Conservation (phyloP, 805 yeast genomes). For the Myxozyma monticola region DNA sequence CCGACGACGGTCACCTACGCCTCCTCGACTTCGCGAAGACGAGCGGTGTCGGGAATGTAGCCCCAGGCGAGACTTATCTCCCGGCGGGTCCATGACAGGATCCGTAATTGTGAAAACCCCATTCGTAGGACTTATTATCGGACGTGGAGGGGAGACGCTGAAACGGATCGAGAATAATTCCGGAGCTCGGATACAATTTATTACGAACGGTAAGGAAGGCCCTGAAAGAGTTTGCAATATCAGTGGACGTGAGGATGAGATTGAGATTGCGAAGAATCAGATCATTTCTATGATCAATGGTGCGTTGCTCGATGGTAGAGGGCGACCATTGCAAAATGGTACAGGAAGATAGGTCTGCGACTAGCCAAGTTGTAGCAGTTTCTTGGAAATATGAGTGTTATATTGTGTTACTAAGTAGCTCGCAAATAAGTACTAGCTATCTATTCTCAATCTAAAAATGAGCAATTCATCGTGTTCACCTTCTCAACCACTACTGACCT, state of each 20-base stretch:
- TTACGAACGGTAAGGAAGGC: slow-evolving; percentile 31
- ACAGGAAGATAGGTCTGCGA: not conserved
- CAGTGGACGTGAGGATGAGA: slow-evolving; percentile 20
- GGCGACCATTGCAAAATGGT: slow-evolving; percentile 26
- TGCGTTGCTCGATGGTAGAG: slow-evolving; percentile 19
- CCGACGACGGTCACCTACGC: slow-evolving; percentile 17
- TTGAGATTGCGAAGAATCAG: slow-evolving; percentile 16
- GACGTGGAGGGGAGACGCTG: slow-evolving; percentile 33
- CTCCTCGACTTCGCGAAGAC: slow-evolving; percentile 22
- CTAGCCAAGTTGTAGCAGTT: too few relatives aligned
- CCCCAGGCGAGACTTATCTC: slow-evolving; percentile 24
- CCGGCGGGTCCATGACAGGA: slow-evolving; percentile 27
- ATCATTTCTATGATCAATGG: slow-evolving; percentile 26
- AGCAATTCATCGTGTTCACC: too few relatives aligned
- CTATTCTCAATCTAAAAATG: too few relatives aligned
- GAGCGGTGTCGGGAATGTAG: slow-evolving; percentile 23
- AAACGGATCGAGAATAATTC: slow-evolving; percentile 28
- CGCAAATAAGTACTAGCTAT: too few relatives aligned
- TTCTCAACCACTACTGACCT: too few relatives aligned
- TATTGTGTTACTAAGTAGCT: too few relatives aligned
- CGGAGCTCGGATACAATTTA: slow-evolving; percentile 33
- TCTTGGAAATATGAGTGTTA: too few relatives aligned
- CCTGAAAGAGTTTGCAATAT: slow-evolving; percentile 30
- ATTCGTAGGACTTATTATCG: slow-evolving; percentile 33
- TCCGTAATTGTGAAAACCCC: slow-evolving; percentile 25